Percentiles rank a stretch among this genome's conserved stretches.
phyloP scores from a whole-genome alignment of 176 grass and related monocot species.

The Musa acuminata region DNA sequence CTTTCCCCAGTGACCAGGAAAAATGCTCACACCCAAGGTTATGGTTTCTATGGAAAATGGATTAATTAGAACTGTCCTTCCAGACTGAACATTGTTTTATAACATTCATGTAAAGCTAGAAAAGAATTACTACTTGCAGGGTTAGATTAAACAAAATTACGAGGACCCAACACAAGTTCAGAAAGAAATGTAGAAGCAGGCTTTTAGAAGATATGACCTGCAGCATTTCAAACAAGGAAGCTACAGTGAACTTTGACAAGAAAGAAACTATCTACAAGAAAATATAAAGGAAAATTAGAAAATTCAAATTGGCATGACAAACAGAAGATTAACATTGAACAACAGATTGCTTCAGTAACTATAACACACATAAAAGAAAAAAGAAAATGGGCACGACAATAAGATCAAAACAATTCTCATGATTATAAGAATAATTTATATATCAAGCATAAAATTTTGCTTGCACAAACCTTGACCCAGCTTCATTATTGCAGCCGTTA shows the following conservation, averaged over 20 bases:
- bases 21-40: no score
- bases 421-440: no score
- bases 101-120: neutral
- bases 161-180: neutral
- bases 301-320: no score
- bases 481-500: constrained; percentile 75
- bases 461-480: constrained; percentile 47
- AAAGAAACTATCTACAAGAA: neutral
- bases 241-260: neutral
- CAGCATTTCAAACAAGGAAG: neutral
- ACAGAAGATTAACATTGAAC: neutral
- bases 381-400: neutral
- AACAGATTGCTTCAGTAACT: neutral
- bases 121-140: neutral
- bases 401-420: no score
- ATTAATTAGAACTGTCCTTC: neutral
- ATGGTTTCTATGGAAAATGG: no score
- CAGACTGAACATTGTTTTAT: neutral
- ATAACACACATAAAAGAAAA: neutral
- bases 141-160: neutral
- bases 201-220: neutral
- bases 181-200: neutral
- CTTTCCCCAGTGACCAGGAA: neutral
- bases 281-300: neutral
- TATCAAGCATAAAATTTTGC: neutral